Conservation (phyloP, 2,329 filamentous ascomycete species). For the Purpureocillium takamizusanense region DNA sequence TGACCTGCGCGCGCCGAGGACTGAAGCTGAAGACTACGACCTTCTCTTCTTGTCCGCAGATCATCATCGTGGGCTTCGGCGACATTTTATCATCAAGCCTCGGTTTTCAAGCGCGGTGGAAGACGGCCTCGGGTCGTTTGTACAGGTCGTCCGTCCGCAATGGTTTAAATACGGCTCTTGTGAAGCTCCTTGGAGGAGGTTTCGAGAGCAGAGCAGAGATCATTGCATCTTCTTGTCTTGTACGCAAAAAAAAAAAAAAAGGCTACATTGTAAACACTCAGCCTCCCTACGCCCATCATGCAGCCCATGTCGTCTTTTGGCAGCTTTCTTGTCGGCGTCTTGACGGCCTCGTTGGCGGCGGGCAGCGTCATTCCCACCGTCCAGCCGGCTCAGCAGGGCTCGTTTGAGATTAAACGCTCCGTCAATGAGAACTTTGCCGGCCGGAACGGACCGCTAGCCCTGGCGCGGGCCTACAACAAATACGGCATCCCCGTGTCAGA, state of each 20-base stretch:
- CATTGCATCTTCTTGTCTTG: too few species aligned
- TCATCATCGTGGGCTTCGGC: too few species aligned
- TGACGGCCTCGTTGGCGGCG: not conserved
- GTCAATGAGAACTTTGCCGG: constrained; percentile 1
- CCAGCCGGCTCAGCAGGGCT: not conserved
- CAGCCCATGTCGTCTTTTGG: not conserved
- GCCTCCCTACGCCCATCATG: not conserved
- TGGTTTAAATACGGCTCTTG: too few species aligned
- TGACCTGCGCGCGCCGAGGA: too few species aligned
- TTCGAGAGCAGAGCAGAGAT: too few species aligned
- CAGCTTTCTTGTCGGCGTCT: not conserved
- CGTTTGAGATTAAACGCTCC: constrained; percentile 1
- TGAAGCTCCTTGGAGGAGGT: too few species aligned
- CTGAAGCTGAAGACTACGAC: too few species aligned
- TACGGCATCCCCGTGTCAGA: constrained; percentile 23
- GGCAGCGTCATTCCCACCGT: not conserved
- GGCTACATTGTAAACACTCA: not conserved
- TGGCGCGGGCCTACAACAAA: constrained; percentile 24
- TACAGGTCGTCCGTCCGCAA: too few species aligned
- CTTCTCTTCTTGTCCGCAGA: not conserved
- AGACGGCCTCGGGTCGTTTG: too few species aligned
- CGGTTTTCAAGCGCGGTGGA: too few species aligned
- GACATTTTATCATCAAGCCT: too few species aligned
- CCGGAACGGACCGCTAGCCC: constrained; percentile 1
- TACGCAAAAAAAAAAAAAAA: not conserved